Base-by-base conservation (phyloP, 202 grass and related monocot species). In the Sporobolus alterniflorus region DNA sequence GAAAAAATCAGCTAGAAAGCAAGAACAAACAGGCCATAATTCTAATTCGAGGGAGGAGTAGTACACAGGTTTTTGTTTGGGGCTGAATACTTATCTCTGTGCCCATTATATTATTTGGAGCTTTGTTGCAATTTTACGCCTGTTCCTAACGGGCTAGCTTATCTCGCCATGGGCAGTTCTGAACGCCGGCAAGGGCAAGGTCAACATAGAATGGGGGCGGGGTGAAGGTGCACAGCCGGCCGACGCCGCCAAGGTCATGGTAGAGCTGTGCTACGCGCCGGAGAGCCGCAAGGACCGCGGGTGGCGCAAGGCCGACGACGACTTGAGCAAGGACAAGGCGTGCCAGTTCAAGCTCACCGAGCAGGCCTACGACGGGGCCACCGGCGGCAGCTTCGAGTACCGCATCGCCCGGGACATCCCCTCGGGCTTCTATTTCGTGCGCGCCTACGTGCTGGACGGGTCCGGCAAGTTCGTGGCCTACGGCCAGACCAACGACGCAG, bases 311-410 rank as follows among this genome's bases (percentile, higher is more conserved):
- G 56, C 82, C 17, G 1, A 74, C 2, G 84, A 88, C 74, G 42
- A 82, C 82, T 47, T 95, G 12, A 88, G 85, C 71, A 98, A 98
- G 89, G 96, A 98, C 84, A 98, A 98, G 84, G 85, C 96, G 18
- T 98, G 96, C 96, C 92, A 93, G 79, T 90, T 89, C 80, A 88
- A 88, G 80, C 12, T 98, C 67, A 50, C 86, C 29, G 36, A 82
- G 36, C 39, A 87, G 73, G 26, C 85, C 24, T 93, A 90, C 87
- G 25, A 90, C 87, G 25, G 65, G 63, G 6, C 41, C 30, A 59
- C 28, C 48, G 43, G 40, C 13, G 83, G 77, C 24, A 70, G 24
- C 55, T n/a, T 74, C 60, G 60, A 54, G 7, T 95, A 95, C 87
- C 33, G 11, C 49, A 56, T 98, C 13, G 47, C 59, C 3, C 69